Conservation (phyloP, 768 basidiomycete genomes). For the Exidia glandulosa region DNA sequence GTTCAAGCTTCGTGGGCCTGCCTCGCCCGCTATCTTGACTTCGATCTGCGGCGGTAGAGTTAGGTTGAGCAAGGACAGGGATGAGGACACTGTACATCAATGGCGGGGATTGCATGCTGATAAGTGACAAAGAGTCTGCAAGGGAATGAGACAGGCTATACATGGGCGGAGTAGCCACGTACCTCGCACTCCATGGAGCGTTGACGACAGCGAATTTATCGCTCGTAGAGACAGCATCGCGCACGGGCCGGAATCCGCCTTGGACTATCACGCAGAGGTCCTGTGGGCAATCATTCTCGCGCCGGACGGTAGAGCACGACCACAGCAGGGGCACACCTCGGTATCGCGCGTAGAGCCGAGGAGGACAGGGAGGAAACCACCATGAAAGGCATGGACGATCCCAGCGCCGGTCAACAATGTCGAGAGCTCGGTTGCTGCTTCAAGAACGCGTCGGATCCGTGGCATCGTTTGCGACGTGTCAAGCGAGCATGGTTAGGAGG, state of each 20-base stretch:
- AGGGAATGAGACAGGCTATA: conserved; percentile 4
- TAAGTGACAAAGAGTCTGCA: conserved; percentile 65
- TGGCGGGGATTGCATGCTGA: conserved; percentile 61
- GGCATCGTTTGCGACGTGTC: conserved; percentile 36
- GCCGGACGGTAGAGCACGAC: background rate
- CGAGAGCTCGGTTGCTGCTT: conserved; percentile 70
- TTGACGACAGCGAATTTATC: conserved; percentile 55
- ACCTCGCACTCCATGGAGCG: conserved; percentile 86
- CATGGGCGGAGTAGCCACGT: conserved; percentile 10
- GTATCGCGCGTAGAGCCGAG: conserved; percentile 54
- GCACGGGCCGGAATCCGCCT: conserved; percentile 70
- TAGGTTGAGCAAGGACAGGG: background rate
- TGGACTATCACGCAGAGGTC: conserved; percentile 82
- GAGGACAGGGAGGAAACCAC: conserved; percentile 58
- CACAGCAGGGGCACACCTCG: conserved; percentile 35
- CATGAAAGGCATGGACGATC: conserved; percentile 76
- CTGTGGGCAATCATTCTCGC: conserved; percentile 24
- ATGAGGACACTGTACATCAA: conserved; percentile 44
- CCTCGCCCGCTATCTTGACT: conserved; percentile 71
- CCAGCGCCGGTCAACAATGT: conserved; percentile 40
- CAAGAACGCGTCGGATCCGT: conserved; percentile 62
- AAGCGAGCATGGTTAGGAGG: conserved; percentile 15
- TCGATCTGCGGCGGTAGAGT: conserved; percentile 46
- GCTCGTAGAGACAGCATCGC: conserved; percentile 58
- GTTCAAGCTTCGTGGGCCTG: conserved; percentile 67